Base-by-base conservation (phyloP, 164 flowering plant species). In the Paratinospora sagittata region DNA sequence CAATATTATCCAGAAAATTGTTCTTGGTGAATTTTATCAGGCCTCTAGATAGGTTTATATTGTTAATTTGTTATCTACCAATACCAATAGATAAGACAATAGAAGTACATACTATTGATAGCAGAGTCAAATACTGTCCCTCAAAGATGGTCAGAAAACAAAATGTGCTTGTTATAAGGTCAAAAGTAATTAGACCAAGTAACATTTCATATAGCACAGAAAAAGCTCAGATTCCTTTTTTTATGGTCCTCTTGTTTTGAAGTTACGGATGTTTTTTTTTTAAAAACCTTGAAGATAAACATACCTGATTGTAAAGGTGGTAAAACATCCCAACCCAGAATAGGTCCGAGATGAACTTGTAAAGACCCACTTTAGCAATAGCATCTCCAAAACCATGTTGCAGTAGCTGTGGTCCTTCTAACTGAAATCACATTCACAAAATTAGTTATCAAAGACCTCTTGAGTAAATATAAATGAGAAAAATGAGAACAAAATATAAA, bases 271-370 rank as follows among this genome's bases (percentile, higher is more conserved):
- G 24, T 0, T 41, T 24, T 45, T 41, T 7, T 12, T 41, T 26
- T 23, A 21, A 41, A 30, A 68, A 26, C 60, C 23, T 33, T 63
- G 49, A 74, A 47, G 36, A 21, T 6, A 16, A 30, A 33, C 58
- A 24, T 72, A 87, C 90, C 88, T 87, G 90, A 69, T 87, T 87
- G 80, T 87, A 87, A 6, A 87, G 76, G 79, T 87, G 88, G 77
- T 84, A 87, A 76, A 87, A 85, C 90, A 87, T 83, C 52, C 88
- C 88, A 39, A 87, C 82, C 86, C 87, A 87, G 69, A 87, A 87
- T 27, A 87, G 76, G 70, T 87, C 87, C 1, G 88, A 87, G 63
- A 87, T 67, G 72, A 87, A 87, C 71, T 84, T 87, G 34, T 26
- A 8, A 3, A 85, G 76, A 62, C 88, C 90, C 45, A 87, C 88